Base-by-base conservation (phyloP, 805 yeast species). In the Millerozyma acaciae region DNA sequence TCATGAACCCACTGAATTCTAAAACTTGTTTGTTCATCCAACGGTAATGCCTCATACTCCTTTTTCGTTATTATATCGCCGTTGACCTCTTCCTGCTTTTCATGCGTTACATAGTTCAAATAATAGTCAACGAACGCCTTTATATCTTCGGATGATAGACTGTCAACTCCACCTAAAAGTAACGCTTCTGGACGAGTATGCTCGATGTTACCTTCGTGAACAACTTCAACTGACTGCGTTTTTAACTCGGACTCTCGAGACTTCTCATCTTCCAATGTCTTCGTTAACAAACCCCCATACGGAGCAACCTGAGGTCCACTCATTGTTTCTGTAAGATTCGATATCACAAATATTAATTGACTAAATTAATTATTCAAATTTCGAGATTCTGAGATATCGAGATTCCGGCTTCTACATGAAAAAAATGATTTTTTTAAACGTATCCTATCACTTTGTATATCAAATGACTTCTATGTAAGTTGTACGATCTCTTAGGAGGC, bases 1-100 rank as follows among this genome's bases (percentile, higher is more conserved):
- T 81, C 89, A 48, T 81, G 75, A 24, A 81, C 68, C 89, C 89
- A 81, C 46, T 80, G 77, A 17, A 80, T 53, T 18, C 60, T 56
- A 50, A 68, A 75, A 43, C 54, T 60, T 14, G 68, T 38, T 25
- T 55, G 57, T 2, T 48, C 47, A 28, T 51, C 57, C 14, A 44
- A 34, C 12, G 63, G 59, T 15, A 42, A 37, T 9, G 48, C 52
- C 18, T 48, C 53, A 35, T 51, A 57, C 18, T 28, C 41, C 15
- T 39, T 29, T 7, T 34, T 37, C 6, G 25, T 28, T 6, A 40
- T 46, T 12, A 38, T 47, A 4, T 36, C 46, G 3, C 37, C 44
- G 17, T 40, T 51, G 6, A 38, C 40, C 6, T 37, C 38, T 10
- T 40, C 47, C 5, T 31, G 37, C n/a, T 43, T 38, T 16, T 45